Evolutionary conservation across 805 yeast species (phyloP), one percentile per base, ranked within the genome.

Genomic region (Wickerhamiella azymoides): DNA sequence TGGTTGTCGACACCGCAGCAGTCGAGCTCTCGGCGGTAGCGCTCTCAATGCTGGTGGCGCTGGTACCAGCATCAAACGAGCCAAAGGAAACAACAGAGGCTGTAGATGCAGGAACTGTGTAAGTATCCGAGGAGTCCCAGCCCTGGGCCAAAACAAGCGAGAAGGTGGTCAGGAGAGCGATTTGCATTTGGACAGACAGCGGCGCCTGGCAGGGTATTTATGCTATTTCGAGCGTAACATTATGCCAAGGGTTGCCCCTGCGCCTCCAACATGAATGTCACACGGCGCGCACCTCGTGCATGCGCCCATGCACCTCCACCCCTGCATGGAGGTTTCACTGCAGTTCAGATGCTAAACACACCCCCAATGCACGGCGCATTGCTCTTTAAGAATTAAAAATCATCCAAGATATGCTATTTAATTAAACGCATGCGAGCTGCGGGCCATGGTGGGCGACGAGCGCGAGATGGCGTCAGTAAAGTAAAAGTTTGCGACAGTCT

Each of bases 361-460:
- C n/a, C n/a, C n/a, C n/a, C n/a, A n/a, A 21, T 21, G 24, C 24
- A 21, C 24, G 24, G 33, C 33, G 33, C 13, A n/a, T 13, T 28
- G 10, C 33, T 9, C 13, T 28, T 11, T 5, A 5, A 5, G 8
- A 11, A 28, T 11, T 5, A 4, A 28, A 32, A n/a, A 13, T 35
- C n/a, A 17, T 35, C 37, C 10, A 35, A 17, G 11, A 35, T 17
- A 35, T 14, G 35, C 16, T 35, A 35, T n/a, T 35, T 11, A 17
- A 35, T 32, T 37, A 41, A 61, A 61, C 33, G 65, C 66, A 46
- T 80, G 72, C 49, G 85, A 77, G 69, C 93, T 81, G 66, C 74
- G 79, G 36, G 94, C 93, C 94, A 84, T 84, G 26, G 94, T 84
- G 53, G 85, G 84, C 42, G 94, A 84, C 47, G 84, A 76, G 69